A percentile compares a stretch with the other conserved stretches of the same genome.
Conservation (phyloP, 2,329 filamentous ascomycete species). For the Phyllosticta capitalensis region DNA sequence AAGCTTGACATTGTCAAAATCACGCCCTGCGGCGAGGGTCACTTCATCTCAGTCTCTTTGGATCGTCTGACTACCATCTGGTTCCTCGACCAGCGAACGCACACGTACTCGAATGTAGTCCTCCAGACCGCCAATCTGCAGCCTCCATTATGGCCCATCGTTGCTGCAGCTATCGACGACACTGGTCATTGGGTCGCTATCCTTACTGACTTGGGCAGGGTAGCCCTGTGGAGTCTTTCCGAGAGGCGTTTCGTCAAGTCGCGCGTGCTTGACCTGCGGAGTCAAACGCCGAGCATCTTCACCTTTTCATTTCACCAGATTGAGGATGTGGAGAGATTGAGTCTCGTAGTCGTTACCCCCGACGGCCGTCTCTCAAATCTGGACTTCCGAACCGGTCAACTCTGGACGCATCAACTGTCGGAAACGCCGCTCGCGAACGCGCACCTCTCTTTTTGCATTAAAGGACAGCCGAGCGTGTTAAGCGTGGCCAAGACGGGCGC, state of each 20-base stretch:
- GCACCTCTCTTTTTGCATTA: conserved; percentile 19
- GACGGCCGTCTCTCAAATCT: conserved; percentile 56
- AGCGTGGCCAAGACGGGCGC: conserved; percentile 26
- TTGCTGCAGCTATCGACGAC: conserved; percentile 56
- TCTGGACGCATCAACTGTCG: conserved; percentile 22
- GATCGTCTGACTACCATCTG: conserved; percentile 61
- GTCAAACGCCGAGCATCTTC: conserved; percentile 52
- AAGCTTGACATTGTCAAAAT: conserved; percentile 60
- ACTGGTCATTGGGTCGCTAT: conserved; percentile 58
- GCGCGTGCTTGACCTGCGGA: conserved; percentile 45
- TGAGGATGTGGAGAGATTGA: conserved; percentile 21
- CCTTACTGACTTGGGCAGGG: conserved; percentile 47
- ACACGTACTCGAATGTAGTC: conserved; percentile 21
- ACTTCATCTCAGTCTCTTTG: conserved; percentile 59
- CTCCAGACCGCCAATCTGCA: conserved; percentile 25
- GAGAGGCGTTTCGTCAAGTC: conserved; percentile 48
- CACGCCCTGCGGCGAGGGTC: conserved; percentile 51
- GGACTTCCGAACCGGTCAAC: conserved; percentile 35
- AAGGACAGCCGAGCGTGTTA: conserved; percentile 21
- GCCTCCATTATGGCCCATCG: conserved; percentile 36
- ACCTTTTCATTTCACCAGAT: conserved; percentile 44
- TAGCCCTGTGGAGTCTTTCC: conserved; percentile 55
- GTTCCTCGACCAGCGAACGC: conserved; percentile 26
- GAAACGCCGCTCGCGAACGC: conserved; percentile 21
- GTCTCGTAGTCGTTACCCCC: conserved; percentile 52